These are phyloP conservation scores for Clathrus columnatus DNA, from an alignment of 768 basidiomycete species.

Conservation along the genomic window DNA sequence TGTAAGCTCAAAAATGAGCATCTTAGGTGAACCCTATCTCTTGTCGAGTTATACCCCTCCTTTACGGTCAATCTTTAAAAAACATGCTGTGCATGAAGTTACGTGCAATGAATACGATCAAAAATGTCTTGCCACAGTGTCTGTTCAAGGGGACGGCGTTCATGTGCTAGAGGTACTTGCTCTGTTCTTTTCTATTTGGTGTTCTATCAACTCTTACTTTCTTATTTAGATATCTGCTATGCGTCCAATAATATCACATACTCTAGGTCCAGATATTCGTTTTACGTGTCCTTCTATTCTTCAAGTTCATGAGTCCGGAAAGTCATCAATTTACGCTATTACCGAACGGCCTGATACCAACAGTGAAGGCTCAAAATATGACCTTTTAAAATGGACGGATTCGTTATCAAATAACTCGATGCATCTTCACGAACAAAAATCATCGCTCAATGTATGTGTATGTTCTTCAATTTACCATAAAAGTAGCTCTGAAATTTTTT, in stretches of 20 bases:
- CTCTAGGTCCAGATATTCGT: conserved; percentile 53
- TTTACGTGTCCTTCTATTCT: conserved; percentile 56
- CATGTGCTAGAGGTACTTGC: conserved; percentile 62
- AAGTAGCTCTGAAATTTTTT: neutral
- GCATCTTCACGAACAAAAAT: conserved; percentile 29
- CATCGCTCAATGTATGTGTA: conserved; percentile 34
- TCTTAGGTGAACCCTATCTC: conserved; percentile 32
- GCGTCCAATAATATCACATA: conserved; percentile 60
- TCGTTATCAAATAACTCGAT: conserved; percentile 30
- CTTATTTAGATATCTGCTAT: conserved; percentile 47
- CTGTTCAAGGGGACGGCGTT: conserved; percentile 65
- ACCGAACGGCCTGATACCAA: conserved; percentile 31
- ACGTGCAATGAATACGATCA: conserved; percentile 1
- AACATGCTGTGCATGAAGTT: conserved; percentile 14
- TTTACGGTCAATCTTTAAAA: conserved; percentile 16
- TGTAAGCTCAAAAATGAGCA: conserved; percentile 18
- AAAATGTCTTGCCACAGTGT: conserved; percentile 56
- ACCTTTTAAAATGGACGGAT: conserved; percentile 50
- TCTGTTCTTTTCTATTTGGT: conserved; percentile 1
- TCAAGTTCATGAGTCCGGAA: conserved; percentile 22
- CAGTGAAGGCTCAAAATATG: conserved; percentile 40
- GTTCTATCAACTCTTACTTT: neutral
- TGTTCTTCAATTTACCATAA: neutral
- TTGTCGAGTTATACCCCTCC: conserved; percentile 28
- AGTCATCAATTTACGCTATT: conserved; percentile 45